Evolutionary conservation across 2,329 filamentous ascomycete genomes (phyloP), one percentile per base, ranked within the genome.

Genomic region (Camillea tinctor): DNA sequence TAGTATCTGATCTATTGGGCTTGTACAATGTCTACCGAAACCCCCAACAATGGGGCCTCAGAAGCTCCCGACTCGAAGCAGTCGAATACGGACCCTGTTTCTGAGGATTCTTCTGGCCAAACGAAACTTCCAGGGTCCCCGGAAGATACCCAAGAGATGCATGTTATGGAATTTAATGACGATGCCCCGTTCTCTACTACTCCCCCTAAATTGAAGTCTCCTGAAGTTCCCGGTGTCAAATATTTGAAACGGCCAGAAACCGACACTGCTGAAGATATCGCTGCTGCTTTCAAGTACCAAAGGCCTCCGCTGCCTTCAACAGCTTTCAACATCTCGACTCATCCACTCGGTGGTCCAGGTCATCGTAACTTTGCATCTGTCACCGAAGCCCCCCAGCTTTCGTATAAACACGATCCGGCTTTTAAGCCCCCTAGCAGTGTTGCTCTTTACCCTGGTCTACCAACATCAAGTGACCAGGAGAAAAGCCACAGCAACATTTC

Each of bases 251-350:
- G 63, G 9, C 68, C 65, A 7, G 8, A 54, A 30, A 53, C 55
- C 26, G 68, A 69, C 21, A 59, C 63, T 11, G 55, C 62, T 0
- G 54, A 65, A 3, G 58, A 68, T 53, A 67, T 70, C 40, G 61
- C 56, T 20, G 50, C 60, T 40, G 57, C 52, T 3, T 69, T 71
- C 52, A 64, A 68, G 50, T 70, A 63, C 21, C 63, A 60, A 17
- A 68, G 56, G 36, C 60, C 62, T 13, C 66, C 66, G 48, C 48
- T 59, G 48, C 49, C 55, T 50, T 61, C 62, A n/a, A 49, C 7
- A 4, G 48, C 58, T 48, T 22, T 60, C 11, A 51, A 19, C 58
- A 50, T 3, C 20, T 30, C n/a, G 55, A 24, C 3, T 40, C 24
- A 3, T 30, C 9, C 2, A 60, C 55, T 49, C 59, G 23, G 19